Conservation (phyloP, 2,329 filamentous ascomycete species). For the Phaeosphaeria sp. region DNA sequence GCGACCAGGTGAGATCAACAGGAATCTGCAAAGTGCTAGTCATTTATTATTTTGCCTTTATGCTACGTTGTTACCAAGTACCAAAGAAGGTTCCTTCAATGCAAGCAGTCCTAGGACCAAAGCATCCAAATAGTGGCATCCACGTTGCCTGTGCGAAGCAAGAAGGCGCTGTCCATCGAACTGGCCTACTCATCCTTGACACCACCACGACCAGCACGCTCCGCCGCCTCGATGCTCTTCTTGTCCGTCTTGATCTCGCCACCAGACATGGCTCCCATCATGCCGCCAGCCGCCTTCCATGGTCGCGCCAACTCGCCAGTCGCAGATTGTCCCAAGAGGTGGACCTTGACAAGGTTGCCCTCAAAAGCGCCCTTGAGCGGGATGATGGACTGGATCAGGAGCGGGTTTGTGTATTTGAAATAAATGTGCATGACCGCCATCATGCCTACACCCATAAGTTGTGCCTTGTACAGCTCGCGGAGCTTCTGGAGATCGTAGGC, state of each 20-base stretch:
- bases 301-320: constrained; percentile 91
- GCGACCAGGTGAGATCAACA: no score
- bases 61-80: neutral
- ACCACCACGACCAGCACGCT: constrained; percentile 58
- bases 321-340: constrained; percentile 86
- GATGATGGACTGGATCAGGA: constrained; percentile 98
- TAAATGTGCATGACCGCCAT: constrained; percentile 99
- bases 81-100: neutral
- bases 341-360: constrained; percentile 94
- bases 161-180: neutral
- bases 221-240: constrained; percentile 62
- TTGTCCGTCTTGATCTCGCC: constrained; percentile 82
- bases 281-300: constrained; percentile 84
- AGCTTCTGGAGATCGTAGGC: constrained; percentile 92
- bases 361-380: constrained; percentile 95
- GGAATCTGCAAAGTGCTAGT: no score
- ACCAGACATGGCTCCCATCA: constrained; percentile 80
- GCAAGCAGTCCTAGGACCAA: neutral
- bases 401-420: constrained; percentile 99
- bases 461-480: constrained; percentile 82
- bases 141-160: neutral
- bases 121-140: neutral
- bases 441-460: constrained; percentile 96
- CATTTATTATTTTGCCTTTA: neutral
- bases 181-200: constrained; percentile 59